Conservation (phyloP, 768 basidiomycete genomes). For the Rhizopogon vulgaris region DNA sequence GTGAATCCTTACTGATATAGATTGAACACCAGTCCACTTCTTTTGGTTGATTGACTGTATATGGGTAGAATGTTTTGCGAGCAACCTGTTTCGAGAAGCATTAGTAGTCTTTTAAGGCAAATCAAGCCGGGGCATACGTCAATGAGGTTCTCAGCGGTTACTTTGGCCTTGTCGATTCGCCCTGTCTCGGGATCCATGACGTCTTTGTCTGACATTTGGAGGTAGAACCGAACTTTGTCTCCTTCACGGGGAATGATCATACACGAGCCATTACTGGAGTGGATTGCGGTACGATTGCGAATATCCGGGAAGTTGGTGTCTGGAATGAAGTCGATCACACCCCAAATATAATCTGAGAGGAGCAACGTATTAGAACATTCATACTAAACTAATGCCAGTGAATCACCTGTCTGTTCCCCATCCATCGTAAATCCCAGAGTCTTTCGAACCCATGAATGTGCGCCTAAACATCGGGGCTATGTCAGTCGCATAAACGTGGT, state of each 20-base stretch:
- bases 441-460: conserved; percentile 44
- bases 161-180: conserved; percentile 46
- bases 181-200: conserved; percentile 39
- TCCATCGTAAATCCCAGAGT: conserved; percentile 37
- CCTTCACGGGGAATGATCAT: conserved; percentile 73
- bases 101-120: background rate
- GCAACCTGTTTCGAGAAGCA: conserved; percentile 36
- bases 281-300: conserved; percentile 57
- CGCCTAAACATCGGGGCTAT: conserved; percentile 20
- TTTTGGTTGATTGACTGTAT: conserved; percentile 40
- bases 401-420: conserved; percentile 42
- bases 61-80: conserved; percentile 52
- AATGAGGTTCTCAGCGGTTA: conserved; percentile 46
- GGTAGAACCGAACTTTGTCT: conserved; percentile 64
- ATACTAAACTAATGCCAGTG: background rate
- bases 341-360: conserved; percentile 68
- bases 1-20: conserved; percentile 51
- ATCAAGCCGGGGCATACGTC: conserved; percentile 30
- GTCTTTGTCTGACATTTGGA: conserved; percentile 53
- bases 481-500: background rate
- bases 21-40: conserved; percentile 67
- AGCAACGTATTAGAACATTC: background rate
- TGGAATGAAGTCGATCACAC: conserved; percentile 66
- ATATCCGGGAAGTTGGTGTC: conserved; percentile 79
- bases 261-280: conserved; percentile 61